A percentile compares a stretch with the other conserved stretches of the same genome.
Evolutionary conservation across 2,329 filamentous ascomycete species (phyloP).

Genomic region (Aspergillus sp.): DNA sequence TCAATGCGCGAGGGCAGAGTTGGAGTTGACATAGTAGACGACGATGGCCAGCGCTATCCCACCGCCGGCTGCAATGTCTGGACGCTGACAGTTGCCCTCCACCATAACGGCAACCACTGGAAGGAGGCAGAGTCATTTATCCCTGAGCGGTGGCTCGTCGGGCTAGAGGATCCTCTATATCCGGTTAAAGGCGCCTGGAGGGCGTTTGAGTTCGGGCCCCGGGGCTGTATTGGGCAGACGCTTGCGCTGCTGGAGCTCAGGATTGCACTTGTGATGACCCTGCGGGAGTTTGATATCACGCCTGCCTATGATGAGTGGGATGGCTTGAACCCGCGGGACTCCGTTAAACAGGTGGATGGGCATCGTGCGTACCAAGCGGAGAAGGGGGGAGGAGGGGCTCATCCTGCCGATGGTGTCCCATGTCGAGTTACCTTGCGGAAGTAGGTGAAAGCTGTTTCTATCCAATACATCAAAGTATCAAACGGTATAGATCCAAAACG

Average conservation of each 20-base stretch:
- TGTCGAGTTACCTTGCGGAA: constrained; percentile 18
- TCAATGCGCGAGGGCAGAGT: constrained; percentile 18
- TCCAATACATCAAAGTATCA: no score
- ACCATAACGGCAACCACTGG: constrained; percentile 19
- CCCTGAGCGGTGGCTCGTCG: constrained; percentile 37
- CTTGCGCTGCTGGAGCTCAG: constrained; percentile 47
- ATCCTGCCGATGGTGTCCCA: constrained; percentile 8
- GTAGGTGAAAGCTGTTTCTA: not conserved
- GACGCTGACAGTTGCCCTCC: constrained; percentile 15
- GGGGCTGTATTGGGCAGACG: constrained; percentile 52
- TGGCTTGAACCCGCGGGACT: not conserved
- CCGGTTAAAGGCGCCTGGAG: constrained; percentile 44
- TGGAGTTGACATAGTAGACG: constrained; percentile 5
- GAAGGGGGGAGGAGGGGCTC: constrained; percentile 3
- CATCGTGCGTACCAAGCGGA: constrained; percentile 7
- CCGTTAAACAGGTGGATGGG: not conserved
- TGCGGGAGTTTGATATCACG: constrained; percentile 25
- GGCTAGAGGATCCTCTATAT: constrained; percentile 23
- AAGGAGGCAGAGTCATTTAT: constrained; percentile 27
- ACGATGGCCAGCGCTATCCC: constrained; percentile 13
- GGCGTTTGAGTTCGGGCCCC: constrained; percentile 49
- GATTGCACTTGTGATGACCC: constrained; percentile 24
- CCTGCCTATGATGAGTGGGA: constrained; percentile 13
- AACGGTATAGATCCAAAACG: no score
- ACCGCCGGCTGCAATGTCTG: constrained; percentile 14